Base-by-base conservation (phyloP, 192 early-diverging fungal genomes). In the Coemansia sp. region DNA sequence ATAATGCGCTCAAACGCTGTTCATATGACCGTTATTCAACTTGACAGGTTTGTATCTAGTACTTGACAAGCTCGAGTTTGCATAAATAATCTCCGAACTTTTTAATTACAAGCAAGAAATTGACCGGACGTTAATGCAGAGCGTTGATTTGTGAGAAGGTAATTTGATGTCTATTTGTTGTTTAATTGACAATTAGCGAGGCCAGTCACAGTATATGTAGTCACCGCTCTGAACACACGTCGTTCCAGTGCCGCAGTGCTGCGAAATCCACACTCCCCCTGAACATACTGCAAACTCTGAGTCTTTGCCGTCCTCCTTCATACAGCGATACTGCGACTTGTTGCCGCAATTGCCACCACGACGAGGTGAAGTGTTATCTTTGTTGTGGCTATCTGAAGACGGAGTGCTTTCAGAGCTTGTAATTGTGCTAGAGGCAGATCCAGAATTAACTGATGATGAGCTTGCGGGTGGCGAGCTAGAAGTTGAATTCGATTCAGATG, bases 121-220 rank as follows among this genome's bases (percentile, higher is more conserved):
- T 31, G 29, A 31, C 29, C 29, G 29, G 29, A 6, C 29, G 29
- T 6, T 31, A 31, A 31, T 31, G 29, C 29, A 31, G 6, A 31
- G 29, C 6, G 5, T 31, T 31, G 29, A 31, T 31, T 31, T 31
- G 29, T 31, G 1, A 31, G 29, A 6, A 31, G 29, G 29, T 31
- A 31, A 31, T 31, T 31, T 31, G 29, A 31, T 31, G 6, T 31
- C 6, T 31, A 31, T 31, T 31, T 31, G 29, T 31, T 31, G 6
- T 31, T 31, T 45, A 45, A n/a, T 12, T 45, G n/a, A n/a, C 43
- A 51, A 12, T 63, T 68, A 79, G 50, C 62, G 65, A 6, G 70
- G 67, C 60, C 64, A 79, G 55, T 73, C 76, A 31, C 76, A 79
- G 16, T 69, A 67, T 22, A 79, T 70, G 35, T 56, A 62, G 22